phyloP scores from a whole-genome alignment of 306 rosid genomes.

The Arachis stenosperma region DNA sequence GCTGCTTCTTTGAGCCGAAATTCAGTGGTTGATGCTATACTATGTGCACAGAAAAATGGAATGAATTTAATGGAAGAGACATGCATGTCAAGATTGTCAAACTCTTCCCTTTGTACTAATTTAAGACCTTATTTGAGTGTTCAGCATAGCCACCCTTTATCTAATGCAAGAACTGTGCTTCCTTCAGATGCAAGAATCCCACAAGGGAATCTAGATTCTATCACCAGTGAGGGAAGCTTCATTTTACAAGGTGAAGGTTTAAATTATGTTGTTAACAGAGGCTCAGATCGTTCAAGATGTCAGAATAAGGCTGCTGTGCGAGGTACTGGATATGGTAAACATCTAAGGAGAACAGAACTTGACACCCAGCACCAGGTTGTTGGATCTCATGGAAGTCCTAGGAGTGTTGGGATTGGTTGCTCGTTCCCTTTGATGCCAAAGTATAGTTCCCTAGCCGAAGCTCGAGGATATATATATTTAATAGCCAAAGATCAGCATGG shows the following conservation, averaged over 20 bases:
- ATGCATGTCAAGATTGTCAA: slow-evolving; percentile 35
- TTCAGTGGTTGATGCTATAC: slow-evolving; percentile 37
- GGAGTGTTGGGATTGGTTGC: slow-evolving; percentile 29
- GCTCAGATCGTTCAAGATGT: slow-evolving; percentile 41
- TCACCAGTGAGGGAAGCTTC: slow-evolving; percentile 57
- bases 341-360: slow-evolving; percentile 32
- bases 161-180: slow-evolving; percentile 42
- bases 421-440: slow-evolving; percentile 34
- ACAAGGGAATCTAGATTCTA: slow-evolving; percentile 41
- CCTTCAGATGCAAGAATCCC: slow-evolving; percentile 43
- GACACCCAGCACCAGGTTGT: slow-evolving; percentile 23
- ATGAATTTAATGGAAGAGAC: slow-evolving; percentile 38
- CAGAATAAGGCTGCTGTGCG: slow-evolving; percentile 36
- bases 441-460: slow-evolving; percentile 52
- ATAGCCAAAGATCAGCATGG: slow-evolving; percentile 61
- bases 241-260: slow-evolving; percentile 60
- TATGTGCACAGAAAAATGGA: slow-evolving; percentile 19
- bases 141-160: slow-evolving; percentile 28
- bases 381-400: slow-evolving; percentile 34
- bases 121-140: slow-evolving; percentile 38
- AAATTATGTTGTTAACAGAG: slow-evolving; percentile 43
- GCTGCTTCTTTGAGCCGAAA: slow-evolving; percentile 41
- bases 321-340: slow-evolving; percentile 35
- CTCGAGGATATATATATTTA: slow-evolving; percentile 43
- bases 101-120: slow-evolving; percentile 28